A percentile compares a stretch with the other conserved stretches of the same genome.
Conservation (phyloP, 306 rosid species). For the Glycyrrhiza uralensis region DNA sequence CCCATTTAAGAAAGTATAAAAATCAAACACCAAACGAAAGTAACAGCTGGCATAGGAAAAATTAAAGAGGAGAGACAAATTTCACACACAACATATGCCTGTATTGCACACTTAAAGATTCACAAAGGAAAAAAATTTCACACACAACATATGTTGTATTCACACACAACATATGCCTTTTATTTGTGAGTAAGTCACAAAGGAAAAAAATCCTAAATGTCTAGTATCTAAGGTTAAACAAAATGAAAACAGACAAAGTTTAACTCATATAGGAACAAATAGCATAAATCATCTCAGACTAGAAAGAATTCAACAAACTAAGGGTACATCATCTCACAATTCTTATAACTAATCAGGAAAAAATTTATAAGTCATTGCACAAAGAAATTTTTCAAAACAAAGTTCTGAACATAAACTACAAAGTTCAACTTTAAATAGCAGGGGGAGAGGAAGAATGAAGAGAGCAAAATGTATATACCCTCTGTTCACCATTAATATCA, state of each 20-base stretch:
- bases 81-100: neutral
- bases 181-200: too few species aligned
- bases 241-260: neutral
- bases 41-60: too few species aligned
- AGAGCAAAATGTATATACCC: neutral
- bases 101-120: neutral
- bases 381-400: neutral
- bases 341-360: neutral
- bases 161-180: too few species aligned
- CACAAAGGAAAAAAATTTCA: neutral
- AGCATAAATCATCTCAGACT: neutral
- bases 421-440: neutral
- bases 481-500: neutral
- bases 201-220: neutral
- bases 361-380: neutral
- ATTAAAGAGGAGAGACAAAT: neutral
- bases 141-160: too few species aligned
- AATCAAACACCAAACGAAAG: neutral
- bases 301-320: neutral
- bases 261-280: neutral
- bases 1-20: neutral
- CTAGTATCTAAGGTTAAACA: neutral
- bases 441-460: neutral
- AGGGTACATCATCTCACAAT: neutral
- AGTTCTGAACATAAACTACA: neutral